Evolutionary conservation across 441 rosid genomes (phyloP).

Genomic region (Pelargonium fulgidum): DNA sequence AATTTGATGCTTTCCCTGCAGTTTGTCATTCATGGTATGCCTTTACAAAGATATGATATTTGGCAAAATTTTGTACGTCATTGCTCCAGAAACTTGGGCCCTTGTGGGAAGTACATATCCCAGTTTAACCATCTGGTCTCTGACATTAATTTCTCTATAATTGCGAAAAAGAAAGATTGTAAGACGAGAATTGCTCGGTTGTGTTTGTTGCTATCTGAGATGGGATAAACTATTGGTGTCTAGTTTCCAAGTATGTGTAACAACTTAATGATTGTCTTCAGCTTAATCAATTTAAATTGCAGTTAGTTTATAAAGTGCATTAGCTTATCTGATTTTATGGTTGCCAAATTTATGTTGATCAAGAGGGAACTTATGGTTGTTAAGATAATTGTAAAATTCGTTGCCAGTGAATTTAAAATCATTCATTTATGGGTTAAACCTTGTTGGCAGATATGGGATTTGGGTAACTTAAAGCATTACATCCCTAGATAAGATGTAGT

Average conservation of each 20-base stretch:
- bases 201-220: conserved; percentile 6
- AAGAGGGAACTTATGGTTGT: neutral
- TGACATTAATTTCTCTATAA: conserved; percentile 1
- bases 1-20: conserved; percentile 2
- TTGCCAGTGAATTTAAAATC: neutral
- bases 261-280: neutral
- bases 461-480: neutral
- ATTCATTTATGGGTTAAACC: neutral
- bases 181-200: neutral
- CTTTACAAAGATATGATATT: neutral
- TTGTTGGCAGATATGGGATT: conserved; percentile 4
- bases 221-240: neutral
- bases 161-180: neutral
- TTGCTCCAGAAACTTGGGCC: neutral
- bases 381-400: neutral
- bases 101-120: neutral
- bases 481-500: neutral
- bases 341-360: neutral
- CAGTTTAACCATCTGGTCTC: conserved; percentile 1
- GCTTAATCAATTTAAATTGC: neutral
- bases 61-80: neutral
- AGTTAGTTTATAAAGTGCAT: neutral
- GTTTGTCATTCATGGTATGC: neutral
- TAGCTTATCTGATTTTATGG: conserved; percentile 1
- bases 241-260: neutral